Evolutionary conservation across 306 rosid species (phyloP), one percentile per base, ranked within the genome.

Genomic region (Medicago ruthenica): DNA sequence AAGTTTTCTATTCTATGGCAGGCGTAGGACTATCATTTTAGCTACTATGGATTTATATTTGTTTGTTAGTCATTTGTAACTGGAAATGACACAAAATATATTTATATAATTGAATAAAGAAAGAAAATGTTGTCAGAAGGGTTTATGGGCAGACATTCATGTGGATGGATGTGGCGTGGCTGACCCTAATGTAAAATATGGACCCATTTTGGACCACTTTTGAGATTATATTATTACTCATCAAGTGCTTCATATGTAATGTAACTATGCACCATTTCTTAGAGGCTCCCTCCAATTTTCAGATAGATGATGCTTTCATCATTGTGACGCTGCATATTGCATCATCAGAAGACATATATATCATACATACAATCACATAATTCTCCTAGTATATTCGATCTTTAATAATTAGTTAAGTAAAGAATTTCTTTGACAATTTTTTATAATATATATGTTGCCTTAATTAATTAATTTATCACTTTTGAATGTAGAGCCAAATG

Each of bases 201-300:
- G 77, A 42, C 77, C 85, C 85, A 79, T n/a, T 10, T 65, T 63
- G 81, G 83, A 81, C 80, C 82, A 75, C 87, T 78, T 81, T 55
- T 47, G 15, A 24, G 0, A 7, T 34, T 18, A 37, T 21, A 58
- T 22, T 22, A 58, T 12, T 13, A 6, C 10, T 12, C 40, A 59
- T 82, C 83, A 15, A 67, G 80, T 72, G 71, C 44, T 21, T 73
- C 71, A 51, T 16, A 16, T 51, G 17, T 7, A 13, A 11, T 44
- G 12, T 48, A 27, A 27, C 31, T 27, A 48, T 48, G 21, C 20
- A 20, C 61, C 13, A 55, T 55, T 55, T 55, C 12, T 67, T 51
- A 4, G 74, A 66, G 62, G 81, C 85, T 84, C 83, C 70, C 21
- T 39, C 27, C 31, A 10, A 24, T 8, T 40, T 20, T 39, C 45